A percentile compares a stretch with the other conserved stretches of the same genome.
These are phyloP conservation scores for Moelleriella libera DNA, from an alignment of 2,329 filamentous ascomycete genomes.

Conservation along the genomic window DNA sequence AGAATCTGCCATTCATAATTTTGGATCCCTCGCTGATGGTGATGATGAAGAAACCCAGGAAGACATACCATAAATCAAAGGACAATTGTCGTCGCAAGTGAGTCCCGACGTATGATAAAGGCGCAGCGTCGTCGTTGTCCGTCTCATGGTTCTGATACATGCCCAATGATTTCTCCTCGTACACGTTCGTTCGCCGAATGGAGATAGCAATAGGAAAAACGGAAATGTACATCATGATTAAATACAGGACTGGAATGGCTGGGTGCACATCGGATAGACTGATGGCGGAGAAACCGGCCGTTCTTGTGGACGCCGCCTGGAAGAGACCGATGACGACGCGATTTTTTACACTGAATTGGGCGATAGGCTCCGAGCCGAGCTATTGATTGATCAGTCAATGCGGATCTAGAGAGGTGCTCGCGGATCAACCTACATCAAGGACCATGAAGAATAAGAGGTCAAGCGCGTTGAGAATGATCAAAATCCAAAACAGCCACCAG, in stretches of 20 bases:
- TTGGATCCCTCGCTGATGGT: constrained; percentile 70
- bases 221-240: constrained; percentile 99
- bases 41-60: constrained; percentile 84
- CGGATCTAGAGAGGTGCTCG: neutral
- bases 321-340: constrained; percentile 79
- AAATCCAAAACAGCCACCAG: constrained; percentile 88
- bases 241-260: constrained; percentile 82
- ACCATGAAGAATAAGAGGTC: constrained; percentile 88
- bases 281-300: constrained; percentile 77
- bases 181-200: constrained; percentile 86
- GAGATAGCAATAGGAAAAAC: constrained; percentile 95
- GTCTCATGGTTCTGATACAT: constrained; percentile 44
- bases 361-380: constrained; percentile 60
- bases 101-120: constrained; percentile 73
- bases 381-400: constrained; percentile 16
- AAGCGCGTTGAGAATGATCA: constrained; percentile 67
- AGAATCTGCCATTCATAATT: constrained; percentile 49
- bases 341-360: constrained; percentile 52
- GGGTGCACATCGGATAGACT: constrained; percentile 69
- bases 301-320: constrained; percentile 78
- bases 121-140: constrained; percentile 37
- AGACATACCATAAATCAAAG: constrained; percentile 96
- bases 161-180: constrained; percentile 79
- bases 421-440: constrained; percentile 52
- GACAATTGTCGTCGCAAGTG: constrained; percentile 89